Evolutionary conservation across 192 early-diverging fungal genomes (phyloP).

Genomic region (Backusella circina): DNA sequence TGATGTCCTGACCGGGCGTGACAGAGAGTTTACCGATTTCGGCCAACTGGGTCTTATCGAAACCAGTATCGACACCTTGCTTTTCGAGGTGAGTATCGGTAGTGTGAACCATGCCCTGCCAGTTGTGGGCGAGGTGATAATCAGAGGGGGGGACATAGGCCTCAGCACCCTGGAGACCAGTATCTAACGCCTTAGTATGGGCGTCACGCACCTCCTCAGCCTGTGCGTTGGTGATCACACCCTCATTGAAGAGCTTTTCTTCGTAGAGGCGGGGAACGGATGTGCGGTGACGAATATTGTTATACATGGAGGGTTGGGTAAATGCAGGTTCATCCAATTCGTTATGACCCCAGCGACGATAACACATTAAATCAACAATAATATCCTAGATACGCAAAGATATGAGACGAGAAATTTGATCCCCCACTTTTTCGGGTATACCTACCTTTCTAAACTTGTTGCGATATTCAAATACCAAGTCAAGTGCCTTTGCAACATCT

Average conservation of each 20-base stretch:
- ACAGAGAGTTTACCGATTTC: constrained; percentile 80
- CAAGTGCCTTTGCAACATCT: constrained; percentile 84
- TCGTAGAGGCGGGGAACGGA: constrained; percentile 88
- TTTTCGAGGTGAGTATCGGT: constrained; percentile 12
- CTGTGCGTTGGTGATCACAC: constrained; percentile 32
- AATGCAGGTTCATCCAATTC: constrained; percentile 97
- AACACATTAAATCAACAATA: constrained; percentile 92
- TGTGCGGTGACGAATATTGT: constrained; percentile 79
- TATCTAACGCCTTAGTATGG: constrained; percentile 60
- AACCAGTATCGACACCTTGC: constrained; percentile 50
- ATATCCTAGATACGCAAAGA: constrained; percentile 62
- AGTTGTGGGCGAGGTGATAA: constrained; percentile 69
- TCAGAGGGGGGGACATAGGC: constrained; percentile 55
- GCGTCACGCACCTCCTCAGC: constrained; percentile 52
- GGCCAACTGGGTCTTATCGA: constrained; percentile 54
- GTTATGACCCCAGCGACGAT: constrained; percentile 97
- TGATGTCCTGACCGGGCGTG: constrained; percentile 59
- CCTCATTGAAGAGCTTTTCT: constrained; percentile 62
- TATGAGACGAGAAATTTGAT: too few species aligned
- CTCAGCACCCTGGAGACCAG: constrained; percentile 57
- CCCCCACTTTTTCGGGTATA: too few species aligned
- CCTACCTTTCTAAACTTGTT: constrained; percentile 86
- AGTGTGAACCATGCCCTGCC: constrained; percentile 71
- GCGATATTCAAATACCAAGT: constrained; percentile 86
- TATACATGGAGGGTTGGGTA: constrained; percentile 97